Evolutionary conservation across 352 stramenopile species (phyloP), one percentile per base, ranked within the genome.

Genomic region (Phytophthora pinifolia): DNA sequence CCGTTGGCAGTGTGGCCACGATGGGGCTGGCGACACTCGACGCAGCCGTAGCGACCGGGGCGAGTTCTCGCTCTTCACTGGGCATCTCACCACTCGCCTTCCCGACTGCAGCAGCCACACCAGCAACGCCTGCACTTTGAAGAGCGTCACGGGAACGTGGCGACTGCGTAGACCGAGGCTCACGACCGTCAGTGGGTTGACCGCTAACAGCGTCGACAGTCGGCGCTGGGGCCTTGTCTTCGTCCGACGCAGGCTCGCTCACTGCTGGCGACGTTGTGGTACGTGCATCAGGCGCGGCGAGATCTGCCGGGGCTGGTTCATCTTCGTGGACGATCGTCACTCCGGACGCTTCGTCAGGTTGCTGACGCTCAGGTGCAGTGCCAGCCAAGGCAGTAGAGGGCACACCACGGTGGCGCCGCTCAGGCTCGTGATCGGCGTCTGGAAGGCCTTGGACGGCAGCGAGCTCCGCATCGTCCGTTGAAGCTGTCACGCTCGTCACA

Each of bases 151-250:
- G 10, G 10, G 46, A 34, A 36, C 42, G 30, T 34, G 35, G 49
- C 18, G 54, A 59, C 38, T 41, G 7, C 13, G 8, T 18, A 3
- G 10, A 3, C 8, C 39, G 17, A 1, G 44, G 20, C 14, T 48
- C 33, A 6, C 51, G 18, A 13, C 62, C 27, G 9, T 67, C 51
- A 29, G 34, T 30, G 17, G 54, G 9, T 14, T 33, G 25, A 10
- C 9, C 14, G 12, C 29, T 36, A 15, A 22, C 32, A 6, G 15
- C 15, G 4, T 57, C 33, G 14, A 22, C 18, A 17, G 29, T 7
- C 14, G n/a, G 9, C 29, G 39, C 9, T 0, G 41, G 31, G 0
- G 33, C 10, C 33, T 59, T 62, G 12, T 50, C 52, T 42, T 68
- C 47, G 3, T 49, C 33, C 12, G 51, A 27, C 4, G n/a, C 32